Evolutionary conservation across 768 basidiomycete genomes (phyloP).

Genomic region (Trametes maxima): DNA sequence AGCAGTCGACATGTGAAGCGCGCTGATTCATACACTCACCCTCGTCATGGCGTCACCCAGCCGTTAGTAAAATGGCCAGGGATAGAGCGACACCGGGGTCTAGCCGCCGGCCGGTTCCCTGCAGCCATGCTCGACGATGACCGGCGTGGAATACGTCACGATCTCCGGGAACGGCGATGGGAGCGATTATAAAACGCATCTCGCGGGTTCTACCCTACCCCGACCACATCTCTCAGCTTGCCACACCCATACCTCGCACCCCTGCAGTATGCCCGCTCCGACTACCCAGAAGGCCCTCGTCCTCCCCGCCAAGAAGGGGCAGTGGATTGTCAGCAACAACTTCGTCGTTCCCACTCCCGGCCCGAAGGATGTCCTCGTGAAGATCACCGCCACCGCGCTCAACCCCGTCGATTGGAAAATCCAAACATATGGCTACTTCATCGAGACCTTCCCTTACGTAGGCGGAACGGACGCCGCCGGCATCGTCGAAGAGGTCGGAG

Average conservation of each 20-base stretch:
- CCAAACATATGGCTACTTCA: constrained; percentile 33
- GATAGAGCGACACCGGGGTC: too few species aligned
- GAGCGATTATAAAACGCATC: too few species aligned
- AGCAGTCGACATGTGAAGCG: too few species aligned
- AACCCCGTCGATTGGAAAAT: constrained; percentile 60
- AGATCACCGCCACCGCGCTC: constrained; percentile 48
- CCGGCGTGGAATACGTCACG: too few species aligned
- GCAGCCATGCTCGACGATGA: too few species aligned
- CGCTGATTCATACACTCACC: too few species aligned
- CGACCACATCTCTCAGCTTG: neutral
- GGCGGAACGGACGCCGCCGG: constrained; percentile 28
- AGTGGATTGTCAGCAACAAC: constrained; percentile 1
- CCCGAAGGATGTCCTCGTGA: constrained; percentile 50
- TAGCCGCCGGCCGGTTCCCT: too few species aligned
- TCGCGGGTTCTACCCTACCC: too few species aligned
- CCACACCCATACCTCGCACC: neutral
- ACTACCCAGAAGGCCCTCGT: constrained; percentile 23
- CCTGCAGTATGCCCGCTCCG: neutral
- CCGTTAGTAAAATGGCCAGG: too few species aligned
- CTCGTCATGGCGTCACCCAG: too few species aligned
- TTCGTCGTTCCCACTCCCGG: constrained; percentile 41
- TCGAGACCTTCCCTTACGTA: constrained; percentile 27
- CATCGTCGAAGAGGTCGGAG: constrained; percentile 34
- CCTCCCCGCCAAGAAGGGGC: constrained; percentile 4
- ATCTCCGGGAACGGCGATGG: too few species aligned